Conservation (phyloP, 345 rosid species). For the Lepidium africanum region DNA sequence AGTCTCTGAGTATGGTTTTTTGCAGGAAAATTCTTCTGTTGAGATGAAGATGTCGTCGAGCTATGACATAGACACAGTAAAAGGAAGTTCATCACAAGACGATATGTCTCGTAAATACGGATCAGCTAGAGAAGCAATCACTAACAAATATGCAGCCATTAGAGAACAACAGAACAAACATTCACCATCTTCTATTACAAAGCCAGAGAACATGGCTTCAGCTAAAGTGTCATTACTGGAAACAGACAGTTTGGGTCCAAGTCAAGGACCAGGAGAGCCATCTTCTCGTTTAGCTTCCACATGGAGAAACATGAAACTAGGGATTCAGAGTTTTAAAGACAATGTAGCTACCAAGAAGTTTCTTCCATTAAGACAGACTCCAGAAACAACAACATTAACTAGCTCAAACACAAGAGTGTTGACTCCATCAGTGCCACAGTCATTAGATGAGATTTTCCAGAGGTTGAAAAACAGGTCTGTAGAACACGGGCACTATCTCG, state of each 20-base stretch:
- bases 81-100: conserved; percentile 43
- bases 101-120: conserved; percentile 61
- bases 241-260: conserved; percentile 28
- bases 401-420: background rate
- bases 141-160: conserved; percentile 76
- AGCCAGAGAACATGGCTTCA: conserved; percentile 50
- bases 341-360: conserved; percentile 63
- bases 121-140: conserved; percentile 71
- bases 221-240: conserved; percentile 80
- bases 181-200: conserved; percentile 42
- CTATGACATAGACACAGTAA: conserved; percentile 29
- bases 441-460: conserved; percentile 83
- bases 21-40: conserved; percentile 53
- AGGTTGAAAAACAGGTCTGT: conserved; percentile 64
- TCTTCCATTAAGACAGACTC: conserved; percentile 54
- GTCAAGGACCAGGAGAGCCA: conserved; percentile 24
- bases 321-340: conserved; percentile 79
- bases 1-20: background rate
- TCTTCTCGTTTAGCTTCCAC: conserved; percentile 55
- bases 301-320: conserved; percentile 83
- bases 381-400: conserved; percentile 33
- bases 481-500: conserved; percentile 32
- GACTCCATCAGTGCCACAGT: conserved; percentile 41
- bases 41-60: conserved; percentile 59
- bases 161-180: conserved; percentile 52